Base-by-base conservation (phyloP, 164 flowering plant genomes). In the Chimonanthus praecox region DNA sequence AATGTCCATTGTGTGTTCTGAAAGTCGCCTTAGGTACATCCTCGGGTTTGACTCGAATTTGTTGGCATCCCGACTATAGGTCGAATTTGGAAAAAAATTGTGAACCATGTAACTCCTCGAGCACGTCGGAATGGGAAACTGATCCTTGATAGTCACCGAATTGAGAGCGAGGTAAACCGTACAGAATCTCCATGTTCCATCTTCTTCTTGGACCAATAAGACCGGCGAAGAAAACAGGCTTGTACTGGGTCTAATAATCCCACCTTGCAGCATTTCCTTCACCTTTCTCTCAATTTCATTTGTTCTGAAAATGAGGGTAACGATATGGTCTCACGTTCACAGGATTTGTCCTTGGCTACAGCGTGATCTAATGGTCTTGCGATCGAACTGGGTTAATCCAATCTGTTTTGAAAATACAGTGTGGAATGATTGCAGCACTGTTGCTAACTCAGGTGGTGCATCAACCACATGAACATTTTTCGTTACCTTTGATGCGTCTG, bases 201-300 rank as follows among this genome's bases (percentile, higher is more conserved):
- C 21, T 15, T 61, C 4, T 10, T 61, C 6, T 61, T 61, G 10
- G 6, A 4, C 64, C 20, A 61, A 18, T 18, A 61, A 15, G 5
- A 61, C 64, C 3, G 64, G 64, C 6, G 64, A 61, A 5, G 71
- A 69, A 69, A 69, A 69, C 49, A 60, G 60, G 33, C 61, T 69
- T 8, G 71, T 69, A 49, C 71, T 69, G 3, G 46, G 46, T 49
- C 71, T 4, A 6, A 69, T 61, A 5, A 61, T 5, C 2, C 64
- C 64, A 6, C 3, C 10, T 15, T 15, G n/a, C 1, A 61, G 21
- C 64, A 61, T 69, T 4, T 49, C 70, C 16, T 6, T 21, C 46
- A 68, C 70, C 47, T 0, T 51, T 68, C 47, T 68, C 47, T 61
- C 64, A 8, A 8, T 61, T 61, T 61, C 64, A 61, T 15, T 3